These are phyloP conservation scores for Acanthamoeba triangularis DNA, from an alignment of 208 protist species.

Conservation along the genomic window DNA sequence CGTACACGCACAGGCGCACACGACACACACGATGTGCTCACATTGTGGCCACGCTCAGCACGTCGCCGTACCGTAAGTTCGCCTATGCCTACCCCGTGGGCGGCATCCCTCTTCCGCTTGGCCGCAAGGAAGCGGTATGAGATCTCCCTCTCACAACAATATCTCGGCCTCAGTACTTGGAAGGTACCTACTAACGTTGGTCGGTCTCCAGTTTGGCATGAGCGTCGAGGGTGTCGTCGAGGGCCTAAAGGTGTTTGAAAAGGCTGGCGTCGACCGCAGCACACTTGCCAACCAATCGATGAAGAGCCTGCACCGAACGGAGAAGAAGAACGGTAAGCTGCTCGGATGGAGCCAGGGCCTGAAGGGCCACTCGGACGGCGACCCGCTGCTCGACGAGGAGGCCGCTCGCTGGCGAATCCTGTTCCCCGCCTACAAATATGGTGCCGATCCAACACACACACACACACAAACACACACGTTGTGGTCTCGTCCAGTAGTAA, in stretches of 20 bases:
- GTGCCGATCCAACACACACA: not conserved
- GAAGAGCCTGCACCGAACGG: constrained; percentile 39
- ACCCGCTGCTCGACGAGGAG: not conserved
- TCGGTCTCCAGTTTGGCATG: constrained; percentile 1
- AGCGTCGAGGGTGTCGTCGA: constrained; percentile 56
- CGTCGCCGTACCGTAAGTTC: constrained; percentile 45
- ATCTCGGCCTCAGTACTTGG: not conserved
- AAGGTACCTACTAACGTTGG: not conserved
- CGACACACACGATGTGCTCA: not conserved
- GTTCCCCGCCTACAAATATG: constrained; percentile 58
- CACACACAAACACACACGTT: not conserved
- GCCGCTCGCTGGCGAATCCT: constrained; percentile 40
- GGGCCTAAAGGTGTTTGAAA: constrained; percentile 69
- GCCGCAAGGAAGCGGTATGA: constrained; percentile 24
- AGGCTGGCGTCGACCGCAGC: constrained; percentile 31
- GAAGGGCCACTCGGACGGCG: constrained; percentile 4
- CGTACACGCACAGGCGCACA: not conserved
- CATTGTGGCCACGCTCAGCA: not conserved
- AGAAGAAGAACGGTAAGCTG: constrained; percentile 36
- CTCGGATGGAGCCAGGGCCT: constrained; percentile 48
- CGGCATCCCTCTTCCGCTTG: constrained; percentile 49
- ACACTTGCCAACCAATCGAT: not conserved
- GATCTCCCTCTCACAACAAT: not conserved
- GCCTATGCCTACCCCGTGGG: constrained; percentile 46
- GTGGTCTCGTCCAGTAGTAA: not conserved